A percentile compares a stretch with the other conserved stretches of the same genome.
phyloP scores from a whole-genome alignment of 306 rosid species.

The Glycine latifolia region DNA sequence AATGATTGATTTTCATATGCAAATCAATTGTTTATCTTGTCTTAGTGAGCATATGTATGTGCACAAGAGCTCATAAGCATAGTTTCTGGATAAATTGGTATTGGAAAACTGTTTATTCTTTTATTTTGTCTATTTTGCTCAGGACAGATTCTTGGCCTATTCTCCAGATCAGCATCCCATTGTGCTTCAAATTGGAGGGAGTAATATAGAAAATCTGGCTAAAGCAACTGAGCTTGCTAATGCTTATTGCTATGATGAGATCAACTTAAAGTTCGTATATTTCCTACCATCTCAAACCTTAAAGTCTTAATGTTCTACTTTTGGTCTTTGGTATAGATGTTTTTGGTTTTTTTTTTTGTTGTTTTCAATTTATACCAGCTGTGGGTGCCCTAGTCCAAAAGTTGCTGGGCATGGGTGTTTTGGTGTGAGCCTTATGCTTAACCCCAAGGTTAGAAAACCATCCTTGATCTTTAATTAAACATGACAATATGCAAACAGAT shows the following conservation, averaged over 20 bases:
- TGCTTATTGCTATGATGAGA: conserved; percentile 84
- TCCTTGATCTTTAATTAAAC: conserved; percentile 38
- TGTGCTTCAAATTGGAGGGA: conserved; percentile 97
- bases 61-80: conserved; percentile 8
- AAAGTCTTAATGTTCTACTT: conserved; percentile 31
- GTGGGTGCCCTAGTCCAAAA: conserved; percentile 96
- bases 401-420: conserved; percentile 99
- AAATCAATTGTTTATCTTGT: not conserved
- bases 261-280: conserved; percentile 78
- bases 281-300: conserved; percentile 28
- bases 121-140: conserved; percentile 53
- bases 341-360: not conserved
- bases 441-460: conserved; percentile 83
- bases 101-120: conserved; percentile 27
- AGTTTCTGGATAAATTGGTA: conserved; percentile 17
- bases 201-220: conserved; percentile 77
- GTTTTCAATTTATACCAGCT: conserved; percentile 50
- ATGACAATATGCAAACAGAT: conserved; percentile 28
- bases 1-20: not conserved
- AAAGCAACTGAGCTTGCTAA: conserved; percentile 90
- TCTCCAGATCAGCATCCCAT: conserved; percentile 93
- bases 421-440: conserved; percentile 93
- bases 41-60: not conserved
- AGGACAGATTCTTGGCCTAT: conserved; percentile 96
- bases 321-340: conserved; percentile 15